Evolutionary conservation across 1,284 basidiomycete genomes (phyloP).

Genomic region (Lentinula novae-zelandiae): DNA sequence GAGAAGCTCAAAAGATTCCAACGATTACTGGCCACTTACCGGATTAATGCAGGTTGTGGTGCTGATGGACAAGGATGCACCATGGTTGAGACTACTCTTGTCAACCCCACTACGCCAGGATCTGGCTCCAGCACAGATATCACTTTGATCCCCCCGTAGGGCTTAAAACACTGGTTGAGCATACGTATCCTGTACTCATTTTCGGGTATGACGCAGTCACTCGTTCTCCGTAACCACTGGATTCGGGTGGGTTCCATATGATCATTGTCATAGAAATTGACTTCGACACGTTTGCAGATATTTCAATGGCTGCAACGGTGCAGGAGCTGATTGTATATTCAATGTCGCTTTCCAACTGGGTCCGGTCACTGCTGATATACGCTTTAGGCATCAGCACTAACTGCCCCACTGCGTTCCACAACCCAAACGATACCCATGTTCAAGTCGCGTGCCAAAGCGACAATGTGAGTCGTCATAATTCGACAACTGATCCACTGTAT

Average conservation of each 20-base stretch:
- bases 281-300: background rate
- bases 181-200: background rate
- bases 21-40: too few species aligned
- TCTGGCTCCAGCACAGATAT: conserved; percentile 14
- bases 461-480: conserved; percentile 23
- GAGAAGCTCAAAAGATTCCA: too few species aligned
- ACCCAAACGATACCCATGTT: background rate
- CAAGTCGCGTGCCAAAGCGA: conserved; percentile 35
- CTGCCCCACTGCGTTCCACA: background rate
- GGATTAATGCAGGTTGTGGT: background rate
- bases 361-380: background rate
- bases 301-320: conserved; percentile 9
- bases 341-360: background rate
- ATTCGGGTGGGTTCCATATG: conserved; percentile 7
- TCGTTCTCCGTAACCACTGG: conserved; percentile 12
- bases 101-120: conserved; percentile 14
- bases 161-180: too few species aligned
- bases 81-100: conserved; percentile 16
- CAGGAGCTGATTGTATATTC: conserved; percentile 6
- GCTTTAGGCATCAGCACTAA: background rate
- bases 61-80: conserved; percentile 15
- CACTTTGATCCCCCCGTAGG: conserved; percentile 10
- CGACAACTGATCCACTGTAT: too few species aligned
- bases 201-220: background rate
- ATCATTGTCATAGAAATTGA: background rate